A percentile compares a stretch with the other conserved stretches of the same genome.
phyloP scores from a whole-genome alignment of 1,139 yeast species.

The Pichia sp. region DNA sequence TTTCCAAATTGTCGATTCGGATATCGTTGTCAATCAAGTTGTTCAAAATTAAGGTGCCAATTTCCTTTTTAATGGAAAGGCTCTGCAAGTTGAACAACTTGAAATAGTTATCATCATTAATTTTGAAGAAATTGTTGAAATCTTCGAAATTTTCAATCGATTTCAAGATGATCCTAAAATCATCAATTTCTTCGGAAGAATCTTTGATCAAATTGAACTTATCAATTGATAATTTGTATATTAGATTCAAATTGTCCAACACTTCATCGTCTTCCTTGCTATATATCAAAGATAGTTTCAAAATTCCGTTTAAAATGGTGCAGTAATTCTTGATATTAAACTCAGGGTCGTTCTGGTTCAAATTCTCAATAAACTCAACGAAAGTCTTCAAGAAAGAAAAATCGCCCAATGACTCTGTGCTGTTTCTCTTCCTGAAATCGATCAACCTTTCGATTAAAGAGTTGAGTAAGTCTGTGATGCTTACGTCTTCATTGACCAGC shows the following conservation, averaged over 20 bases:
- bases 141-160: slow-evolving; percentile 45
- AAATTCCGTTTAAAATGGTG: slow-evolving; percentile 60
- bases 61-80: slow-evolving; percentile 36
- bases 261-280: slow-evolving; percentile 59
- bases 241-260: slow-evolving; percentile 54
- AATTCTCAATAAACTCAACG: slow-evolving; percentile 57
- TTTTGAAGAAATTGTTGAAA: slow-evolving; percentile 30
- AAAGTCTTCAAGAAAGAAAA: slow-evolving; percentile 50
- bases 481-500: slow-evolving; percentile 53
- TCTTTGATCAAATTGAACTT: slow-evolving; percentile 36
- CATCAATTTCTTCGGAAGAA: slow-evolving; percentile 34
- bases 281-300: slow-evolving; percentile 45
- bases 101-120: slow-evolving; percentile 38
- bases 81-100: slow-evolving; percentile 40
- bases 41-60: slow-evolving; percentile 42
- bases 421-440: slow-evolving; percentile 37
- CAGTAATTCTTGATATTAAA: slow-evolving; percentile 63
- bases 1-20: slow-evolving; percentile 32
- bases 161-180: slow-evolving; percentile 52
- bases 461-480: slow-evolving; percentile 60
- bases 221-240: slow-evolving; percentile 56
- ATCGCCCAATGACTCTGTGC: slow-evolving; percentile 20
- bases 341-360: slow-evolving; percentile 57
- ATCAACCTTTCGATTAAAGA: slow-evolving; percentile 73
- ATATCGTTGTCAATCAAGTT: slow-evolving; percentile 32